phyloP scores from a whole-genome alignment of 2,329 filamentous ascomycete genomes.

The Cercospora sesami region DNA sequence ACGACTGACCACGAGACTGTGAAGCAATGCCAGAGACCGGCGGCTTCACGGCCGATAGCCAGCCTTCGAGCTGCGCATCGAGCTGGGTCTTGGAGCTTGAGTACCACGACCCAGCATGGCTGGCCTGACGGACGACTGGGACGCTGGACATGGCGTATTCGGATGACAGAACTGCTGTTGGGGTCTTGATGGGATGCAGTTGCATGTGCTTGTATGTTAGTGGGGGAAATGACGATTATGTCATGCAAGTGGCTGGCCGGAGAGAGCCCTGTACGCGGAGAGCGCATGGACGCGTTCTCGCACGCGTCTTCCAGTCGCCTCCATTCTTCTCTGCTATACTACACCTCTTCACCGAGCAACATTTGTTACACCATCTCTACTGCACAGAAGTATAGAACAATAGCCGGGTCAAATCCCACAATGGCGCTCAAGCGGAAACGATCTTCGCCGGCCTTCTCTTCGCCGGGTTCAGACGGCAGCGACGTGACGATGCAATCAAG shows the following conservation, averaged over 20 bases:
- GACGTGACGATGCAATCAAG: constrained; percentile 36
- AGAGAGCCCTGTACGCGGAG: neutral
- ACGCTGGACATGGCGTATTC: constrained; percentile 27
- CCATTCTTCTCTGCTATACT: neutral
- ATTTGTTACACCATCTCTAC: neutral
- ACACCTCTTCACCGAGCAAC: neutral
- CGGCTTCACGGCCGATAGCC: constrained; percentile 69
- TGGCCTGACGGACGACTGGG: constrained; percentile 56
- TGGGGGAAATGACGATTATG: neutral
- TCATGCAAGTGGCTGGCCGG: neutral
- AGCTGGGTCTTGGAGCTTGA: constrained; percentile 61
- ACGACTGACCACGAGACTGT: constrained; percentile 41
- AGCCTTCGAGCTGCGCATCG: constrained; percentile 68
- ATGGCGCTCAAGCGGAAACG: constrained; percentile 63
- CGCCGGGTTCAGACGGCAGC: constrained; percentile 44
- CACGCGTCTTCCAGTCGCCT: neutral
- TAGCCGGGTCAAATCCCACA: neutral
- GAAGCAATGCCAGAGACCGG: constrained; percentile 62
- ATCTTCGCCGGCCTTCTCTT: constrained; percentile 48
- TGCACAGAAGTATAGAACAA: neutral
- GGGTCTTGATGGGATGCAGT: constrained; percentile 1
- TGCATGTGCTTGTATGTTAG: neutral
- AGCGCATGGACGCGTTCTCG: neutral
- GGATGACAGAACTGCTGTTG: neutral
- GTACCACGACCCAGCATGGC: constrained; percentile 90